A percentile compares a stretch with the other conserved stretches of the same genome.
Evolutionary conservation across 2,329 filamentous ascomycete genomes (phyloP).

Genomic region (Drechslerella coelobrocha): DNA sequence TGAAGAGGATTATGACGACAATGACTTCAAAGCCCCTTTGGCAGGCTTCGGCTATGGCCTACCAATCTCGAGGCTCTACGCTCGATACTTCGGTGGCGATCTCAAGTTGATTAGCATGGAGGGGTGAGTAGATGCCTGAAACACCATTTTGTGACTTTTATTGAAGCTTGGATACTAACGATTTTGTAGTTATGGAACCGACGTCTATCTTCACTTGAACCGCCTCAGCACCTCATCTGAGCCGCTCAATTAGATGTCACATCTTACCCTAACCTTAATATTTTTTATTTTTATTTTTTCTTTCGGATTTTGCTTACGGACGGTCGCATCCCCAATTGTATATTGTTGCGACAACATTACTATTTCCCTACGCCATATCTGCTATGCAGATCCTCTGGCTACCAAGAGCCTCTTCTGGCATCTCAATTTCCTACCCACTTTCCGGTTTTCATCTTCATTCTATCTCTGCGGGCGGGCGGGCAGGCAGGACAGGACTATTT

Average conservation of each 20-base stretch:
- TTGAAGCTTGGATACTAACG: constrained; percentile 31
- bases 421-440: constrained; percentile 21
- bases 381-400: not conserved
- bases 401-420: constrained; percentile 7
- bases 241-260: constrained; percentile 65
- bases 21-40: constrained; percentile 99
- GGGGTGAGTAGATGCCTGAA: constrained; percentile 77
- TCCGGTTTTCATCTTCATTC: constrained; percentile 1
- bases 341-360: not conserved
- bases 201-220: constrained; percentile 98
- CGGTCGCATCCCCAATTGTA: not conserved
- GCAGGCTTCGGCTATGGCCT: constrained; percentile 98
- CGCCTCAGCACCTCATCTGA: constrained; percentile 93
- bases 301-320: constrained; percentile 2
- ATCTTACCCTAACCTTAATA: constrained; percentile 1
- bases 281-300: constrained; percentile 10
- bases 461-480: not conserved
- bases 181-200: constrained; percentile 81
- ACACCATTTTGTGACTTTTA: constrained; percentile 5
- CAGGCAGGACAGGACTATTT: constrained; percentile 29
- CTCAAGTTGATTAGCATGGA: constrained; percentile 99
- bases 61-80: constrained; percentile 91
- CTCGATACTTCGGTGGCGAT: constrained; percentile 95
- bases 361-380: not conserved
- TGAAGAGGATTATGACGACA: constrained; percentile 98